Evolutionary conservation across 495 filamentous ascomycete genomes (phyloP).

Genomic region (Neurospora sp.): DNA sequence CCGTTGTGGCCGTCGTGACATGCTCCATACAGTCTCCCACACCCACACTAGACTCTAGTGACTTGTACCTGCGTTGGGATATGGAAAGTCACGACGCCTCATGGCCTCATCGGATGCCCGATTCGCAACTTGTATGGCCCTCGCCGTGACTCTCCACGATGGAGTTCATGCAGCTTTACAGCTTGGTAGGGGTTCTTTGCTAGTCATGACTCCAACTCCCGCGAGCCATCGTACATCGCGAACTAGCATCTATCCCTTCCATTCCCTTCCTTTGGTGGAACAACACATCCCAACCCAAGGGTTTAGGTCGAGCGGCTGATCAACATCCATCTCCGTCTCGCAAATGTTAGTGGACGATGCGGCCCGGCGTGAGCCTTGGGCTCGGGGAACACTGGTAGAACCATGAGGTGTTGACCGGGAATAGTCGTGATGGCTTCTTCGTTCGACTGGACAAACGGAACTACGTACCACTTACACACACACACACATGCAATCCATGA

Average conservation of each 20-base stretch:
- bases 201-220: not conserved
- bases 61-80: not conserved
- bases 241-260: not conserved
- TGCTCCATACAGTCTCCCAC: not conserved
- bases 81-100: not conserved
- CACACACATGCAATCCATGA: not conserved
- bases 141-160: not conserved
- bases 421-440: not conserved
- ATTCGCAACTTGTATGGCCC: not conserved
- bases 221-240: not conserved
- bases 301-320: not conserved
- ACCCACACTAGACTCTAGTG: not conserved
- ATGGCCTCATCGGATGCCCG: not conserved
- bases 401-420: not conserved
- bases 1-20: not conserved
- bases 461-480: not conserved
- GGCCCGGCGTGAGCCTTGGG: not conserved
- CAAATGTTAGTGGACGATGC: not conserved
- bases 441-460: not conserved
- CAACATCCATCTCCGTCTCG: not conserved
- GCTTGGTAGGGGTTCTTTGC: constrained; percentile 3
- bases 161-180: constrained; percentile 1
- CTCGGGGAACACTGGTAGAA: not conserved
- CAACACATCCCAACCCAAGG: not conserved
- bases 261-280: not conserved